phyloP scores from a whole-genome alignment of 495 filamentous ascomycete genomes.

The Trichoderma asperelloides region DNA sequence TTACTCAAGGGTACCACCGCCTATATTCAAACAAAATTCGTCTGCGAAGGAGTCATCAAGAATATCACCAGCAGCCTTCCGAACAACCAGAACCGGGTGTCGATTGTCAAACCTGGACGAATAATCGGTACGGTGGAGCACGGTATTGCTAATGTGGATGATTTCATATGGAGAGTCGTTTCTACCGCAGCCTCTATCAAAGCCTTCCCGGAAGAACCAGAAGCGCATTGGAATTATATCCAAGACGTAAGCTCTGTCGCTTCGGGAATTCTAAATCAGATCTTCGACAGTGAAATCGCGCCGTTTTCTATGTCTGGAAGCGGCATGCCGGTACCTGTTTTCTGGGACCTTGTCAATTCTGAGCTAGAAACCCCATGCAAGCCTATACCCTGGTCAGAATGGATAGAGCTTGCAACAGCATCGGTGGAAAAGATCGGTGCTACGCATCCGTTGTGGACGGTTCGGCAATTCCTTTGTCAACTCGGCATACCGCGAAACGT shows the following conservation, averaged over 20 bases:
- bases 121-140: background rate
- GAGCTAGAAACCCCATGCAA: background rate
- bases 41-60: background rate
- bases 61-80: background rate
- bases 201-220: background rate
- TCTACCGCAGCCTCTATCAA: background rate
- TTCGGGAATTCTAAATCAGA: background rate
- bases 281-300: background rate
- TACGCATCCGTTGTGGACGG: conserved; percentile 5
- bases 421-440: background rate
- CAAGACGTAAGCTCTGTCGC: background rate
- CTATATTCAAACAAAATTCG: background rate
- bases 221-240: background rate
- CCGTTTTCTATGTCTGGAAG: background rate
- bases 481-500: background rate
- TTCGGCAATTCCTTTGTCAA: background rate
- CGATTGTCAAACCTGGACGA: background rate
- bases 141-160: background rate
- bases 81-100: background rate
- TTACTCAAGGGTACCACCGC: background rate
- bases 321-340: background rate
- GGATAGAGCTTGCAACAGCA: background rate
- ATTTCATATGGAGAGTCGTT: conserved; percentile 6
- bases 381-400: background rate
- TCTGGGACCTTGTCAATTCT: conserved; percentile 6